Conservation (phyloP, 306 rosid genomes). For the Nissolia schottii region DNA sequence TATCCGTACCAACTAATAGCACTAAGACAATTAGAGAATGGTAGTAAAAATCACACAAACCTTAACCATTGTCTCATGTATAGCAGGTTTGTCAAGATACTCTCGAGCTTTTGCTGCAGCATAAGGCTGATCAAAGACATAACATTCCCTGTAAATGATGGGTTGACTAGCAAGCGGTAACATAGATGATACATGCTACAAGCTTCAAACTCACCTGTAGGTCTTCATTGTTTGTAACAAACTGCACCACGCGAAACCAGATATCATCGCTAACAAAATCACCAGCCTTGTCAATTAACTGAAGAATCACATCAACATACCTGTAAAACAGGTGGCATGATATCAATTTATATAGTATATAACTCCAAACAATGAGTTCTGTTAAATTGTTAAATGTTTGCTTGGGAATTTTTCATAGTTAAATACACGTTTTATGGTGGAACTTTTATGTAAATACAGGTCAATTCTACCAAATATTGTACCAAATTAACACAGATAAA, state of each 20-base stretch:
- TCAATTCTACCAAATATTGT: not conserved
- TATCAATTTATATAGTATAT: slow-evolving; percentile 3
- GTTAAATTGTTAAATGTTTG: not conserved
- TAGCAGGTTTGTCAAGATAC: slow-evolving; percentile 96
- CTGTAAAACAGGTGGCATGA: slow-evolving; percentile 37
- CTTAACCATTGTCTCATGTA: slow-evolving; percentile 99
- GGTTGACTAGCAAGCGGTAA: slow-evolving; percentile 23
- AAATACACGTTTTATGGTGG: not conserved
- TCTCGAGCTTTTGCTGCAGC: slow-evolving; percentile 97
- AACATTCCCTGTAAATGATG: slow-evolving; percentile 35
- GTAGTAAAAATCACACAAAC: slow-evolving; percentile 41
- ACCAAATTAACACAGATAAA: not conserved
- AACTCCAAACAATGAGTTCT: not conserved
- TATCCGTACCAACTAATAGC: not conserved
- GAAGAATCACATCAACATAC: slow-evolving; percentile 98
- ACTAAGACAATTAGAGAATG: not conserved
- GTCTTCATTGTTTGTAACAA: slow-evolving; percentile 97
- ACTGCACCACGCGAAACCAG: slow-evolving; percentile 99
- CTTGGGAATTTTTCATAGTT: not conserved
- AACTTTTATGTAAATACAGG: not conserved
- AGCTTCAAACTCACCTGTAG: slow-evolving; percentile 69
- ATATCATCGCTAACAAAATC: slow-evolving; percentile 99
- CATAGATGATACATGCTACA: slow-evolving; percentile 2
- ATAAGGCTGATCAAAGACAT: slow-evolving; percentile 75
- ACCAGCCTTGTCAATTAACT: slow-evolving; percentile 99